Evolutionary conservation across 305 asterid genomes (phyloP), one percentile per base, ranked within the genome.

Genomic region (Fraxinus ornus): DNA sequence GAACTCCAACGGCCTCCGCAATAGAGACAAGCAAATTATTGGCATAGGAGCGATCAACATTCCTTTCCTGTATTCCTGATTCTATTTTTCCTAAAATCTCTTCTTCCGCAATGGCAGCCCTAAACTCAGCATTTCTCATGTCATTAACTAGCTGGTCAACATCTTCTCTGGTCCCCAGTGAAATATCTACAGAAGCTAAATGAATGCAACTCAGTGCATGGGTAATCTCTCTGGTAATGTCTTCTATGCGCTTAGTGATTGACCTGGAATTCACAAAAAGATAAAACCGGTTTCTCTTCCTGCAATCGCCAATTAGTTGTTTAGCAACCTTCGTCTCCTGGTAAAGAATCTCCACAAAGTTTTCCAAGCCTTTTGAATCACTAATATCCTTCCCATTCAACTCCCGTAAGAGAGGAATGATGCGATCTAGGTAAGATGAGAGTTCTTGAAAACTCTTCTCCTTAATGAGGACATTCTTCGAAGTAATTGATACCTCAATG

Each of bases 1-100:
- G 84, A 79, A 89, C 90, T 17, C 93, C 97, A 66, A 90, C 78
- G 2, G 91, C 93, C 80, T 90, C 85, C 17, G 94, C 97, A 83
- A 91, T 92, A 19, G 91, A 88, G 78, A 87, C 82, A 72, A 92
- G 79, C 75, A 92, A 78, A 60, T 83, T 89, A 86, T 92, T 91
- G 74, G 93, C 94, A 79, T 88, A 91, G 81, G 85, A 85, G 41
- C 92, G 92, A 41, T 92, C 91, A 1, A 90, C 85, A 70, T 86
- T 92, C 85, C 94, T 85, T 84, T 91, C 90, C 41, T 87, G 90
- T 80, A 92, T 84, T 35, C 91, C 97, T 0, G 86, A 82, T 60
- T 92, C 97, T 33, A 91, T 91, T 79, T 88, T 90, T 79, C 90
- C 88, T 73, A 92, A 70, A 22, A 92, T 88, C 73, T 86, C 88